Percentiles rank a stretch among this genome's conserved stretches.
Conservation (phyloP, 352 stramenopile genomes). For the Aphanomyces euteiches region DNA sequence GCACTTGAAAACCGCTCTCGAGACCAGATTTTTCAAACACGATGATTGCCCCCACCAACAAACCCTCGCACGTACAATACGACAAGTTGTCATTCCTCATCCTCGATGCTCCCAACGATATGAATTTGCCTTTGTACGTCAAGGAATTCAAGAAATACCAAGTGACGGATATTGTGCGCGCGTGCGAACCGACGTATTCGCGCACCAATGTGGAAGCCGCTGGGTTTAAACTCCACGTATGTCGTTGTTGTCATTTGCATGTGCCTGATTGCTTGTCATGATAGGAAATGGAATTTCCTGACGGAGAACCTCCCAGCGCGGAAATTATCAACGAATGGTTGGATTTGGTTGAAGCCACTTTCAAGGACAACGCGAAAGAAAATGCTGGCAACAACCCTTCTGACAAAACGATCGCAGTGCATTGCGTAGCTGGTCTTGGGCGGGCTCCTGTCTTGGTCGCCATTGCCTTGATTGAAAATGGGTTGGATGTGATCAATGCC, state of each 20-base stretch:
- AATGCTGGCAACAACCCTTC: constrained; percentile 28
- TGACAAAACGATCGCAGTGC: constrained; percentile 91
- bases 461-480: constrained; percentile 97
- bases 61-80: constrained; percentile 83
- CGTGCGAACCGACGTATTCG: constrained; percentile 95
- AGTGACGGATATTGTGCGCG: constrained; percentile 93
- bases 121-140: constrained; percentile 96
- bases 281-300: constrained; percentile 95
- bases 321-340: constrained; percentile 95
- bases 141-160: constrained; percentile 95
- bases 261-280: neutral
- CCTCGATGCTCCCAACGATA: constrained; percentile 95
- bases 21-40: constrained; percentile 18
- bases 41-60: constrained; percentile 84
- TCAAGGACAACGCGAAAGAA: constrained; percentile 83
- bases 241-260: neutral
- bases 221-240: constrained; percentile 80
- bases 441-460: constrained; percentile 96
- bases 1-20: constrained; percentile 2
- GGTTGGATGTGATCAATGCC: constrained; percentile 93
- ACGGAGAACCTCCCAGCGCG: constrained; percentile 90
- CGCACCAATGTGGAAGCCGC: constrained; percentile 87
- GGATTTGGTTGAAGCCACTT: constrained; percentile 91
- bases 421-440: constrained; percentile 97
- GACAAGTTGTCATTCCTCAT: constrained; percentile 95